phyloP scores from a whole-genome alignment of 202 grass and related monocot species.

The Musa balbisiana region DNA sequence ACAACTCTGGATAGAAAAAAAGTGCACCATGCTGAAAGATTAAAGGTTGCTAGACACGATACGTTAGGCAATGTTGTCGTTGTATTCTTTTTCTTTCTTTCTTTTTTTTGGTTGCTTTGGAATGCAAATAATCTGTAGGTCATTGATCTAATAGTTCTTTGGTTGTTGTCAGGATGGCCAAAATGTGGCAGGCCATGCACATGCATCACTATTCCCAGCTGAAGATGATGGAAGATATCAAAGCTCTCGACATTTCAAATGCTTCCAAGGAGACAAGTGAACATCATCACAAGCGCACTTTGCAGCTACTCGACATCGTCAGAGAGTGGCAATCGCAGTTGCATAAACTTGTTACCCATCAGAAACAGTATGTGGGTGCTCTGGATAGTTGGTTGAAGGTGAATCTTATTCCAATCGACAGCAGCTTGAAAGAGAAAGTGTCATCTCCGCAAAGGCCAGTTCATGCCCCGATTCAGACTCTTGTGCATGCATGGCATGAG shows the following conservation, averaged over 20 bases:
- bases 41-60: background rate
- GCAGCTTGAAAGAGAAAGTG: conserved; percentile 88
- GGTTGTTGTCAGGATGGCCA: conserved; percentile 54
- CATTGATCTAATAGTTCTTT: no score
- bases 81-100: no score
- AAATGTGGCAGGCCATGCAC: conserved; percentile 89
- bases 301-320: conserved; percentile 61
- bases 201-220: conserved; percentile 59
- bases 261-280: conserved; percentile 66
- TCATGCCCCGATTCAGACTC: conserved; percentile 55
- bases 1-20: no score
- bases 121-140: no score
- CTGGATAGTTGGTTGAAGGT: conserved; percentile 81
- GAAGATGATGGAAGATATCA: conserved; percentile 54
- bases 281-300: conserved; percentile 63
- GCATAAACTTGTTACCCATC: conserved; percentile 46
- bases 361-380: conserved; percentile 75
- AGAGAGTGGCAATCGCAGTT: conserved; percentile 77
- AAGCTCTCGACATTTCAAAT: conserved; percentile 54
- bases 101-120: no score
- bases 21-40: no score
- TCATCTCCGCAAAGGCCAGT: conserved; percentile 63
- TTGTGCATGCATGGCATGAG: conserved; percentile 80
- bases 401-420: conserved; percentile 92
- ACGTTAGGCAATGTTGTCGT: conserved; percentile 17